Evolutionary conservation across 441 rosid species (phyloP).

Genomic region (Corymbia citriodora): DNA sequence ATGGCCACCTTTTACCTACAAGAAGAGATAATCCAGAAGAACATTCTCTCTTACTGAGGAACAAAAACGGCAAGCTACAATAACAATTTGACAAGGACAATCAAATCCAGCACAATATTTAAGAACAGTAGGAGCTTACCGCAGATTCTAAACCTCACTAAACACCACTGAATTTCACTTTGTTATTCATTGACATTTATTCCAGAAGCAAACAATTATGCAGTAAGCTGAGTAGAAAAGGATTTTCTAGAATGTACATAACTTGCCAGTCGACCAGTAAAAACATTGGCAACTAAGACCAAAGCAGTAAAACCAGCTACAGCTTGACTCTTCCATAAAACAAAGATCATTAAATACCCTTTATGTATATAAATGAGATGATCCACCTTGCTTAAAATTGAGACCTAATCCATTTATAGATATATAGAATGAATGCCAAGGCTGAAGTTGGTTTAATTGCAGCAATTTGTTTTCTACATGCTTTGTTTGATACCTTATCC

Average conservation of each 20-base stretch:
- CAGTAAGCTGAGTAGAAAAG: not conserved
- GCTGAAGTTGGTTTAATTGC: not conserved
- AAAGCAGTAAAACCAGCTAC: not conserved
- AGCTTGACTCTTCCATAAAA: not conserved
- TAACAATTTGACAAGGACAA: not conserved
- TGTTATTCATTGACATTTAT: not conserved
- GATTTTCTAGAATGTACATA: not conserved
- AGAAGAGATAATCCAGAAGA: not conserved
- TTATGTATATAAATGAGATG: not conserved
- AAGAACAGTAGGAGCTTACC: not conserved
- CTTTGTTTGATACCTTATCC: not conserved
- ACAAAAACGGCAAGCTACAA: not conserved
- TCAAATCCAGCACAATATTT: not conserved
- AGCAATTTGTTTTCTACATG: not conserved
- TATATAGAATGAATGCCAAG: not conserved
- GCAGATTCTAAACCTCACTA: not conserved
- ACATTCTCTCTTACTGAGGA: not conserved
- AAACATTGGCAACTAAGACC: not conserved
- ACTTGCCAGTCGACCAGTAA: not conserved
- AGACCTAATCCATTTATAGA: not conserved
- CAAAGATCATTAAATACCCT: not conserved
- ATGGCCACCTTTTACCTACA: constrained; percentile 57
- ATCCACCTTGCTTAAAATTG: not conserved
- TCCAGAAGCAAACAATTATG: not conserved
- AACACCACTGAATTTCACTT: not conserved